These are phyloP conservation scores for Jasminum sambac DNA, from an alignment of 257 asterid genomes.

Conservation along the genomic window DNA sequence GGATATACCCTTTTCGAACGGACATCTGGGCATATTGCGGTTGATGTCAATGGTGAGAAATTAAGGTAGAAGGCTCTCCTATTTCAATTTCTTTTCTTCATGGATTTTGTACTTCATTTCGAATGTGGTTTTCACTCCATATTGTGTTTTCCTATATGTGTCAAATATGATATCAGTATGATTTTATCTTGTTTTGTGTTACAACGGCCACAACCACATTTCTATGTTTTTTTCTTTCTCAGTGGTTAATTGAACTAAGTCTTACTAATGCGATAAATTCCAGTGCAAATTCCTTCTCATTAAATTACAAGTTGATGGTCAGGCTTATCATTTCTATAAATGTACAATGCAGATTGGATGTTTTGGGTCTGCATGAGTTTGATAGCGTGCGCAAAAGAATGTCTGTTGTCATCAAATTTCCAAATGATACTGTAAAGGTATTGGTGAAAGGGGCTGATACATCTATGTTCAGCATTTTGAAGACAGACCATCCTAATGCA, in stretches of 20 bases:
- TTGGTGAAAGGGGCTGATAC: conserved; percentile 98
- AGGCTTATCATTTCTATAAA: conserved; percentile 18
- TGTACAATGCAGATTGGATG: conserved; percentile 79
- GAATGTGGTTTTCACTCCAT: conserved; percentile 19
- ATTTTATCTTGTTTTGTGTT: conserved; percentile 2
- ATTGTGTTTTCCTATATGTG: conserved; percentile 11
- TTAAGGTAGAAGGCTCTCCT: conserved; percentile 67
- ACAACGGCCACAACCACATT: neutral
- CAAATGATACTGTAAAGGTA: conserved; percentile 73
- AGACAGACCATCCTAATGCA: conserved; percentile 39
- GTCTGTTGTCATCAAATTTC: conserved; percentile 92
- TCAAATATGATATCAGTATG: conserved; percentile 1
- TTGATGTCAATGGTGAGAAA: conserved; percentile 93
- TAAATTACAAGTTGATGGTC: conserved; percentile 7
- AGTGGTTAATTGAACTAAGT: conserved; percentile 9
- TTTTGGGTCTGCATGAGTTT: conserved; percentile 96
- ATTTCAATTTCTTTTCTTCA: conserved; percentile 23
- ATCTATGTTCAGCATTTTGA: conserved; percentile 77
- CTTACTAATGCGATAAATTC: conserved; percentile 4
- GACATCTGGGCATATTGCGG: conserved; percentile 88
- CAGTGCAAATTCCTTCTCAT: neutral
- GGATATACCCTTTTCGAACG: conserved; percentile 92
- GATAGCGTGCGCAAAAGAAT: conserved; percentile 98
- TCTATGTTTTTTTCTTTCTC: neutral
- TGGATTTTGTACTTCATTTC: conserved; percentile 11